These are phyloP conservation scores for Seminavis robusta DNA, from an alignment of 108 stramenopile species.

Conservation along the genomic window DNA sequence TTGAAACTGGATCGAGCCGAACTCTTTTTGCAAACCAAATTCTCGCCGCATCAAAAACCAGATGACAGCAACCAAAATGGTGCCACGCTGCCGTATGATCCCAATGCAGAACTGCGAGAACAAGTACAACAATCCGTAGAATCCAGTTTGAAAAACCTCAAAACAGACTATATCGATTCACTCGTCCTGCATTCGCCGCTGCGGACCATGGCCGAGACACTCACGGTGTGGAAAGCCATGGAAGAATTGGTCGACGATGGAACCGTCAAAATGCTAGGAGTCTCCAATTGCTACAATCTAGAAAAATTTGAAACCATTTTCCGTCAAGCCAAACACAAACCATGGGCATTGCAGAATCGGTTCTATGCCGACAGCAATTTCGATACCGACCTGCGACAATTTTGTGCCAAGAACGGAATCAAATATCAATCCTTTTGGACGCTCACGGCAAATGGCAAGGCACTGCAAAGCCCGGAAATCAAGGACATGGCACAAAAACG, in stretches of 20 bases:
- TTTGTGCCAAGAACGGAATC: constrained; percentile 35
- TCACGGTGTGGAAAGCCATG: constrained; percentile 58
- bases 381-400: constrained; percentile 2
- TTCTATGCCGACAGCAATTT: constrained; percentile 30
- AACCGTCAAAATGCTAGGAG: constrained; percentile 59
- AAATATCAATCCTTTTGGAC: constrained; percentile 70
- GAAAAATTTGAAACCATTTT: constrained; percentile 21
- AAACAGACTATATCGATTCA: constrained; percentile 76
- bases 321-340: constrained; percentile 29
- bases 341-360: constrained; percentile 32
- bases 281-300: constrained; percentile 60
- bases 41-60: constrained; percentile 18
- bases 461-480: constrained; percentile 21
- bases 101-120: constrained; percentile 13
- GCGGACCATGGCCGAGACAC: constrained; percentile 23
- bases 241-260: constrained; percentile 71
- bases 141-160: constrained; percentile 60
- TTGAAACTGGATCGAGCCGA: constrained; percentile 24
- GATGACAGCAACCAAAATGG: not conserved
- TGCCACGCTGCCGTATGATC: constrained; percentile 14
- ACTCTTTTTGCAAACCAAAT: constrained; percentile 35
- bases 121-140: constrained; percentile 23
- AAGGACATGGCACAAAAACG: constrained; percentile 22
- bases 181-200: constrained; percentile 33
- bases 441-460: constrained; percentile 46